phyloP scores from a whole-genome alignment of 164 flowering plant species.

The Brasenia schreberi region DNA sequence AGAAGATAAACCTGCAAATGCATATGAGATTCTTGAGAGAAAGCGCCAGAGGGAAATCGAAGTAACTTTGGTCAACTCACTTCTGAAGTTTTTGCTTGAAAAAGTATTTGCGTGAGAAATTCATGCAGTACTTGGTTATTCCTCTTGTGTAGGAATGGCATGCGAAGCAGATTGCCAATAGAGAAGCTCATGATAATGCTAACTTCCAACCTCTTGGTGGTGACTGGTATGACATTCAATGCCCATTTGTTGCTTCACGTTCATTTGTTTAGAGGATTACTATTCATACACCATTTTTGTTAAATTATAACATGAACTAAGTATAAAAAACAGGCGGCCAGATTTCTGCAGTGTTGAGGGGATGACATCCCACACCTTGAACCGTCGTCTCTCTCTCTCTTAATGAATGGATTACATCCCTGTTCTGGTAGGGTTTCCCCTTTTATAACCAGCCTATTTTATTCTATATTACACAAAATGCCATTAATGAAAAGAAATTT shows the following conservation, averaged over 20 bases:
- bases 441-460: too few species aligned
- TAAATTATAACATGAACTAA: too few species aligned
- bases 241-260: too few species aligned
- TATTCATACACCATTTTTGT: neutral
- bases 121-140: neutral
- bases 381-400: neutral
- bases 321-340: too few species aligned
- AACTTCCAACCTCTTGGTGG: slow-evolving; percentile 96
- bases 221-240: slow-evolving; percentile 56
- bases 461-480: too few species aligned
- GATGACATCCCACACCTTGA: too few species aligned
- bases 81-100: neutral
- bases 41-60: slow-evolving; percentile 82
- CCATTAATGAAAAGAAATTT: too few species aligned
- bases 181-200: slow-evolving; percentile 91
- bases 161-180: slow-evolving; percentile 78
- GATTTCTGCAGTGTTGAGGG: too few species aligned
- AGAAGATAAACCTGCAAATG: slow-evolving; percentile 72
- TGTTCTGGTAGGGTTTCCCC: too few species aligned
- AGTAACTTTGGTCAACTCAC: slow-evolving; percentile 21
- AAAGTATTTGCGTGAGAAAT: neutral
- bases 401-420: too few species aligned
- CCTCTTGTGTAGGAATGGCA: slow-evolving; percentile 63
- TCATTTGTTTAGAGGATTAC: neutral
- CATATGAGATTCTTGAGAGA: slow-evolving; percentile 61